Percentiles rank a stretch among this genome's conserved stretches.
phyloP scores from a whole-genome alignment of 1,284 basidiomycete genomes.

The Mrakiaceae sp. region DNA sequence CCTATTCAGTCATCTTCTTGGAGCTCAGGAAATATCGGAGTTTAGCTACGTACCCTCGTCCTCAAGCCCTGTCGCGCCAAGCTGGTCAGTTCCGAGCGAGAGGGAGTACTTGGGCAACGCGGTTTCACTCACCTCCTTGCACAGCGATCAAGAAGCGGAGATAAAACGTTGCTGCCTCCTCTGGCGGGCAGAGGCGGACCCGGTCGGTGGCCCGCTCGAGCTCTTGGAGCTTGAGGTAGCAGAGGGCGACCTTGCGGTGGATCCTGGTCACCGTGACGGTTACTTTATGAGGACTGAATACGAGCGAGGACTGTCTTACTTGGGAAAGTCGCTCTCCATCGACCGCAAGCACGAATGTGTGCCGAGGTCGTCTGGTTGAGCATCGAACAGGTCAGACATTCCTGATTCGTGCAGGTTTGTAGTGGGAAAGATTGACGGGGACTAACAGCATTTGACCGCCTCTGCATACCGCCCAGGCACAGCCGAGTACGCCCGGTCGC shows the following conservation, averaged over 20 bases:
- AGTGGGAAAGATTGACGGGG: no score
- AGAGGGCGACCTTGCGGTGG: slow-evolving; percentile 6
- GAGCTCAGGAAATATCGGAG: no score
- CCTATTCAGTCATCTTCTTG: no score
- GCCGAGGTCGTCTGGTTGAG: slow-evolving; percentile 1
- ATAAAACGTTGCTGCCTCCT: slow-evolving; percentile 8
- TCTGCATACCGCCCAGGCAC: background rate
- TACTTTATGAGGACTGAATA: background rate
- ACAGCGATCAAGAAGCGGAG: background rate
- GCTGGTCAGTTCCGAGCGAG: background rate
- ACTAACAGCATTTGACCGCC: slow-evolving; percentile 9
- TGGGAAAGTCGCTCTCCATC: background rate
- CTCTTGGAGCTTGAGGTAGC: slow-evolving; percentile 6
- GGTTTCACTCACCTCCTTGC: background rate
- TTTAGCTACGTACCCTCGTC: background rate
- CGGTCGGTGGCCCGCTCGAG: slow-evolving; percentile 1
- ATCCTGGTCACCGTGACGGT: background rate
- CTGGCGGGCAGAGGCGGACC: background rate
- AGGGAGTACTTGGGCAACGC: no score
- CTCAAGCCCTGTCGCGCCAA: background rate
- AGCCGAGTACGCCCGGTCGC: background rate
- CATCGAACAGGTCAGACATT: no score
- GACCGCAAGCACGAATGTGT: background rate
- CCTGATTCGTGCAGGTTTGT: background rate
- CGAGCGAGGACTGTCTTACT: background rate